Evolutionary conservation across 805 yeast species (phyloP), one percentile per base, ranked within the genome.

Genomic region (Clavispora fructus): DNA sequence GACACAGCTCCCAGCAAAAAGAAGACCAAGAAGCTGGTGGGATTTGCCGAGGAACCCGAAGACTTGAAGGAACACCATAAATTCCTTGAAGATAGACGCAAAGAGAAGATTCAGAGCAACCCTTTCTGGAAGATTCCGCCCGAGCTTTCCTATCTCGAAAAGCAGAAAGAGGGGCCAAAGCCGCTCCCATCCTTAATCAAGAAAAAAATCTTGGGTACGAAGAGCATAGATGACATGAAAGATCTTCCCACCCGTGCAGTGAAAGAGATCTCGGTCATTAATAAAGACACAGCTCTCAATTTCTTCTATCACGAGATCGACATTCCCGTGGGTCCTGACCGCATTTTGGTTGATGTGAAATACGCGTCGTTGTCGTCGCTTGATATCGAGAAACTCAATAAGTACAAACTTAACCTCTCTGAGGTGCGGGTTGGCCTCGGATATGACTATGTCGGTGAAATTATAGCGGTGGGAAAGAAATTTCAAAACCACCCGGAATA

Each of bases 351-450:
- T 11, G 77, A 82, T 52, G 79, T 84, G 23, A 67, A 69, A 40
- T 78, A 78, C 47, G 82, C 79, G 1, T 78, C 85, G 1, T 65
- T 87, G 33, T 83, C 82, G 55, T 86, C 92, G 2, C 70, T 78
- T 42, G 95, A 86, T 57, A 57, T 82, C 53, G 74, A 82, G 47
- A 77, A 84, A 43, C 69, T 78, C 57, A 78, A 80, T 56, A 74
- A 79, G 35, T 82, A 80, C 55, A 59, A 71, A 14, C 62, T 72
- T 25, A 78, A 80, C 50, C 62, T 79, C 43, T 74, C 78, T 33
- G 77, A 79, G 35, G 78, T 75, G 47, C 75, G 80, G 52, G 58
- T 71, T 8, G 90, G 91, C 7, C 61, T 83, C 27, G 94, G 94
- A 1, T 77, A 85, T 54, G 91, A 84, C 52, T 86, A 77, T 60